Evolutionary conservation across 225 moss, liverwort and hornwort species (phyloP).

Genomic region (Anthoceros angustus): DNA sequence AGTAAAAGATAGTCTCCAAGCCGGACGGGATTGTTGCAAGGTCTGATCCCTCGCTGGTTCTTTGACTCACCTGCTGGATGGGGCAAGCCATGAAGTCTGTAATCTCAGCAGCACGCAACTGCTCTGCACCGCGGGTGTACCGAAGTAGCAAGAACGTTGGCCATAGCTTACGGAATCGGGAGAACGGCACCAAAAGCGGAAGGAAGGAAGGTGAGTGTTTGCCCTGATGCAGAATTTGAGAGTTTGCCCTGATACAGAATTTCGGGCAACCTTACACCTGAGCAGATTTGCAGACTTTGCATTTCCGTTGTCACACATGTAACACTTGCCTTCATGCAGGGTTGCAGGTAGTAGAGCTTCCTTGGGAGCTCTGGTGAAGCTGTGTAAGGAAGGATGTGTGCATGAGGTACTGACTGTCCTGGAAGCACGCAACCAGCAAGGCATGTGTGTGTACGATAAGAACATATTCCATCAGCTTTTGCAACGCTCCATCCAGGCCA

Average conservation of each 20-base stretch:
- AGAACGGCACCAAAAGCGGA: conserved; percentile 3
- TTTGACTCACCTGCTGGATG: too few species aligned
- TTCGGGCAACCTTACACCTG: too few species aligned
- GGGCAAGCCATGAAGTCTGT: background rate
- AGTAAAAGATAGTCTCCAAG: too few species aligned
- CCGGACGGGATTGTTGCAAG: too few species aligned
- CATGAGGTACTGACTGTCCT: background rate
- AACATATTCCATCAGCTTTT: background rate
- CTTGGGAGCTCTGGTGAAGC: background rate
- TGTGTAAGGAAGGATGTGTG: background rate
- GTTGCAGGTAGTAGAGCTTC: background rate
- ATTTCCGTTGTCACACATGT: background rate
- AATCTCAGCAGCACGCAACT: background rate
- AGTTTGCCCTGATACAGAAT: background rate
- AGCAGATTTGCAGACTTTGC: too few species aligned
- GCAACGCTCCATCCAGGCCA: background rate
- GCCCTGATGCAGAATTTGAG: too few species aligned
- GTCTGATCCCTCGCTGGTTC: too few species aligned
- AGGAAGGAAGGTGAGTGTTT: background rate
- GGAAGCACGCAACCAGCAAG: background rate
- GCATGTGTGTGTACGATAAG: background rate
- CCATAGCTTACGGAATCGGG: background rate
- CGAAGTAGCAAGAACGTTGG: background rate
- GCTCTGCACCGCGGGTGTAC: background rate
- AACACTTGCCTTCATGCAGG: conserved; percentile 1